Conservation (phyloP, 2,329 filamentous ascomycete genomes). For the Ilyonectria destructans region DNA sequence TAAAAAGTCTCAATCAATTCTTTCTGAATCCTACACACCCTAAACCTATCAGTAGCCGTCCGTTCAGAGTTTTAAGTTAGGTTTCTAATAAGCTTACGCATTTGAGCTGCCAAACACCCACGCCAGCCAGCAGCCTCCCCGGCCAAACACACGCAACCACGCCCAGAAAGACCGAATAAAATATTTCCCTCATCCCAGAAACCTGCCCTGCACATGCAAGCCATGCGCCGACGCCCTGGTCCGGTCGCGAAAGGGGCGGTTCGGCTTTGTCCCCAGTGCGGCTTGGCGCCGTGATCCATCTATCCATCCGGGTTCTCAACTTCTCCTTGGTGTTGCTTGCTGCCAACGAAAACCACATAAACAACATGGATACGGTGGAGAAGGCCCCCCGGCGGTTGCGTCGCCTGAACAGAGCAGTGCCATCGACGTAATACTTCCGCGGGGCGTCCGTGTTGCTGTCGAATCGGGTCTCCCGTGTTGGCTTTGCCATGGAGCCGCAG, state of each 20-base stretch:
- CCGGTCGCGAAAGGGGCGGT: background rate
- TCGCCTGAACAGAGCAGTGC: background rate
- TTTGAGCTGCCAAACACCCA: background rate
- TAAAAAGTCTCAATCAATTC: background rate
- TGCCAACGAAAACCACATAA: background rate
- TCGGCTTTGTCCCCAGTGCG: conserved; percentile 6
- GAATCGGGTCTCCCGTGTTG: conserved; percentile 2
- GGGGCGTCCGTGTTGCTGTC: background rate
- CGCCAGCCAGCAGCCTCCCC: background rate
- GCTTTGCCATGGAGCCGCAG: background rate
- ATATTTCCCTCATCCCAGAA: conserved; percentile 8
- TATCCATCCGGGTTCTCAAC: conserved; percentile 47
- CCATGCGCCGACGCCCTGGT: background rate
- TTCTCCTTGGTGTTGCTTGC: conserved; percentile 4
- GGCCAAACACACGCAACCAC: background rate
- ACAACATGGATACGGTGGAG: background rate
- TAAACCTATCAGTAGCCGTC: background rate
- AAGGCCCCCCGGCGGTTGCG: background rate
- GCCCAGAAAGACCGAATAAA: background rate
- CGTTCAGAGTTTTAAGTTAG: conserved; percentile 23
- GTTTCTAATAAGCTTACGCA: conserved; percentile 32
- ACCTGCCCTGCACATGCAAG: background rate
- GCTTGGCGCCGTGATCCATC: conserved; percentile 28
- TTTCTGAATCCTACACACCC: background rate
- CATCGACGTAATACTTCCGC: background rate